Base-by-base conservation (phyloP, 169 alveolate species). In the Eimeria falciformis region DNA sequence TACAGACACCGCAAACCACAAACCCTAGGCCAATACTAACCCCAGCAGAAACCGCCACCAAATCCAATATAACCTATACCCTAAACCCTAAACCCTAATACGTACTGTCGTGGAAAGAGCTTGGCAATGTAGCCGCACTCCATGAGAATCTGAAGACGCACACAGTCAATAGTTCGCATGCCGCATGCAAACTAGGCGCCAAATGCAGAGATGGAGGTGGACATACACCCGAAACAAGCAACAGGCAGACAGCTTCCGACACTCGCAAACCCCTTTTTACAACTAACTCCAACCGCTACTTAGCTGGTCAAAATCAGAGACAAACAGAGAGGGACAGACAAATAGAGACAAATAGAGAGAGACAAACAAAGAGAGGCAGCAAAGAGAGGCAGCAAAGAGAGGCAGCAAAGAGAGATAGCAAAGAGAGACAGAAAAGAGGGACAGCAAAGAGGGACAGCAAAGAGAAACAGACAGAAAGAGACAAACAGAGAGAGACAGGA, bases 91-190 rank as follows among this genome's bases (percentile, higher is more conserved):
- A 50, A 50, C 33, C 23, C 43, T 12, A 29, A 4, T 5, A 1
- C 81, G 21, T 69, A 69, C 81, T 40, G 43, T n/a, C 43, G 37
- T 5, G 85, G 12, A 43, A 75, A 75, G 18, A 75, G 65, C 37
- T 75, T 75, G 17, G 85, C 85, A 27, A 75, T 75, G 65, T 29
- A 75, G 55, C 85, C 85, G 85, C 85, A 75, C 43, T 75, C 85
- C 66, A 75, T 43, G 40, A 75, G 43, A 40, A 50, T 17, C 85
- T 75, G 85, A n/a, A n/a, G n/a, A n/a, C n/a, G n/a, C n/a, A n/a
- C n/a, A n/a, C n/a, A n/a, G n/a, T n/a, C n/a, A n/a, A n/a, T n/a
- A n/a, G n/a, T n/a, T n/a, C n/a, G n/a, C n/a, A n/a, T n/a, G n/a
- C n/a, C n/a, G n/a, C n/a, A n/a, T 23, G 45, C 40, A 62, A 12